Base-by-base conservation (phyloP, 148 eudicot species). In the Cornus kousa region DNA sequence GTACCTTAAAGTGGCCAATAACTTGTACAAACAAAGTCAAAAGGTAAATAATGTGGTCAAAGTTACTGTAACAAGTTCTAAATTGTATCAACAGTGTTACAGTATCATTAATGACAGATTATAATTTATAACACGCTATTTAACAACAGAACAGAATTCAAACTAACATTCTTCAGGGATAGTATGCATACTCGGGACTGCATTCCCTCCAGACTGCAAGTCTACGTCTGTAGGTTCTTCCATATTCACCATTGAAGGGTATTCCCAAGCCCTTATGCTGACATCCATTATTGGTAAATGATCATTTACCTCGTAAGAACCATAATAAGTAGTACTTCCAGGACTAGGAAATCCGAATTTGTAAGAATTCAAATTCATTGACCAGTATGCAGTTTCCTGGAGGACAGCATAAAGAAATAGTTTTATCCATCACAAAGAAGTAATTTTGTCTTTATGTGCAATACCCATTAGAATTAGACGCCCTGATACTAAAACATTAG, bases 111-210 rank as follows among this genome's bases (percentile, higher is more conserved):
- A 3, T 48, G 53, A 53, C 19, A 16, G 59, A 4, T 53, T 53
- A 16, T 53, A 4, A 11, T 2, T 53, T 53, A 16, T 53, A 4
- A 11, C 14, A 1, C 2, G 59, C 0, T 3, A 53, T 53, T 3
- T 53, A 53, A 14, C 2, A 53, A 83, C 73, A 28, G 68, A 62
- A 68, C 39, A 67, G 69, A 66, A 67, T 12, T 43, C 33, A 40
- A 68, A 86, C 94, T 89, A 82, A 91, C 94, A 74, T 86, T 91
- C 94, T 83, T 91, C 92, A 60, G 91, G 84, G 67, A 77, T 86
- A 37, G 81, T 79, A 73, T 88, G 82, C 80, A 89, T 79, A 73
- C 53, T 79, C 19, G 86, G 73, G 74, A 79, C 84, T 65, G 86
- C 62, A 76, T 82, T 86, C 60, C 84, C 90, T 84, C 86, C 90